Conservation (phyloP, 2,329 filamentous ascomycete species). For the Penicillium griseofulvum region DNA sequence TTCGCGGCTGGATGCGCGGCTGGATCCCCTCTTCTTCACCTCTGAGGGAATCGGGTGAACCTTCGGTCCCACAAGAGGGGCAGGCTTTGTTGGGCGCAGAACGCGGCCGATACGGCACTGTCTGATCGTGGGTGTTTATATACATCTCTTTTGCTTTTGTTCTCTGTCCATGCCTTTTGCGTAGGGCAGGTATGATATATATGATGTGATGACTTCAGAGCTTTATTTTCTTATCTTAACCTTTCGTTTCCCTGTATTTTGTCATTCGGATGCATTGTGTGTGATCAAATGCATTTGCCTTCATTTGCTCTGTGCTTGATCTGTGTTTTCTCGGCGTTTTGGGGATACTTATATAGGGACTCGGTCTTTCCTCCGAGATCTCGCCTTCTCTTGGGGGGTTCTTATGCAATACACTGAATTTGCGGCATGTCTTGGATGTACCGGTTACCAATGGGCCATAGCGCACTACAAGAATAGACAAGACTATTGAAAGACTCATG, state of each 20-base stretch:
- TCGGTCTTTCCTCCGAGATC: neutral
- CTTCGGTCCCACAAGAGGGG: conserved; percentile 23
- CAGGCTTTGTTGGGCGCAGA: conserved; percentile 31
- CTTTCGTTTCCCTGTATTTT: neutral
- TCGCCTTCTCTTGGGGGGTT: neutral
- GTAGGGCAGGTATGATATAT: neutral
- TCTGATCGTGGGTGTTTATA: conserved; percentile 21
- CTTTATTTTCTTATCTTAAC: neutral
- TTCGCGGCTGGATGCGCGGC: conserved; percentile 65
- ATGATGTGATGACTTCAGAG: conserved; percentile 8
- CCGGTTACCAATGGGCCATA: neutral
- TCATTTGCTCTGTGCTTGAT: neutral
- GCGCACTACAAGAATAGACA: conserved; percentile 1
- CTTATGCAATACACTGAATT: neutral
- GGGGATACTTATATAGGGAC: neutral
- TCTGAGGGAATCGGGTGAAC: conserved; percentile 21
- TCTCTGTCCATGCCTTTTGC: neutral
- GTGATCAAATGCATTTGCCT: neutral
- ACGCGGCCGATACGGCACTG: conserved; percentile 34
- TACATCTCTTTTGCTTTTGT: neutral
- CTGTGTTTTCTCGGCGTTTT: neutral
- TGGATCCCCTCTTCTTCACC: conserved; percentile 58
- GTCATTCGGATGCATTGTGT: neutral
- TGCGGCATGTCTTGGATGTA: neutral
- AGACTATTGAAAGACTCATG: neutral